Conservation (phyloP, 306 rosid genomes). For the Prunus campanulata region DNA sequence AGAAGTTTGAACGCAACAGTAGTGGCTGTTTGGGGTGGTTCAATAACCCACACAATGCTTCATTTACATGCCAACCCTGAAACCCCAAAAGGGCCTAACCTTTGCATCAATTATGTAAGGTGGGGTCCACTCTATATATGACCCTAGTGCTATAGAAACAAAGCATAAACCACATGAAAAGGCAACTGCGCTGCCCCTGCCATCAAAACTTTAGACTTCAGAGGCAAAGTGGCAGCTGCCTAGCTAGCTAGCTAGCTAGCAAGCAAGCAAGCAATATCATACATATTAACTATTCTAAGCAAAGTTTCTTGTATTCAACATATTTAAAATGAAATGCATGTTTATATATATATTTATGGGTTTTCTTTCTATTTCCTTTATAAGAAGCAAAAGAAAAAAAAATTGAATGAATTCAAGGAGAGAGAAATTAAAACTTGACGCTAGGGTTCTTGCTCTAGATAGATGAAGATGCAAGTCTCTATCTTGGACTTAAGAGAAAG, state of each 20-base stretch:
- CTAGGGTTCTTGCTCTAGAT: conserved; percentile 37
- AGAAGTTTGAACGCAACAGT: conserved; percentile 5
- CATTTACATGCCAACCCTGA: not conserved
- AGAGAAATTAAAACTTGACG: conserved; percentile 26
- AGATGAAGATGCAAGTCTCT: conserved; percentile 48
- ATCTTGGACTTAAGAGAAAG: conserved; percentile 32
- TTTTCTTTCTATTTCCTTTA: not conserved
- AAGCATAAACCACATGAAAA: too few species aligned
- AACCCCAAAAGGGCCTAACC: not conserved
- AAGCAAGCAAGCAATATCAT: not conserved
- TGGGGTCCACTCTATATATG: too few species aligned
- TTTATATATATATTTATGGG: too few species aligned
- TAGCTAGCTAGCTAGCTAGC: not conserved
- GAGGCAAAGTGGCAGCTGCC: too few species aligned
- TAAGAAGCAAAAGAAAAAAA: not conserved
- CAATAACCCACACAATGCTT: not conserved
- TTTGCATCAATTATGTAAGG: too few species aligned
- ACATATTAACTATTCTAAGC: not conserved
- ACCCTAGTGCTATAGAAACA: too few species aligned
- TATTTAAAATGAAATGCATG: not conserved
- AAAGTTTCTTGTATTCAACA: not conserved
- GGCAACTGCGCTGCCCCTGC: too few species aligned
- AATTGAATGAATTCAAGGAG: not conserved
- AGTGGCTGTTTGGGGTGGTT: not conserved
- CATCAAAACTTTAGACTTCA: too few species aligned